phyloP scores from a whole-genome alignment of 768 basidiomycete species.

The Tulasnella sp. region DNA sequence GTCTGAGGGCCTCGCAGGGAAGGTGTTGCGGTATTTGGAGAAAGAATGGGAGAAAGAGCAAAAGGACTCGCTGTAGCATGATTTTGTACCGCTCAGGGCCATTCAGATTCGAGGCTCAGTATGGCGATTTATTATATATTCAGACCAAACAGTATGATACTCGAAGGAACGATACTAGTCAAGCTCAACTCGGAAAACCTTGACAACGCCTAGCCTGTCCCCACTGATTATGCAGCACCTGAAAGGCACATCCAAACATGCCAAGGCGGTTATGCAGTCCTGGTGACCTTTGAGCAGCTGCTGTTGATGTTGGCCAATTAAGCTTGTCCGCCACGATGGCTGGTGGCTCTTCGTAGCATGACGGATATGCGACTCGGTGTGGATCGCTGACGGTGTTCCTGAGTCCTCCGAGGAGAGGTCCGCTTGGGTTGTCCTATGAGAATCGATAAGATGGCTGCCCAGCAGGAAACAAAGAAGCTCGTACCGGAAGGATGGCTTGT shows the following conservation, averaged over 20 bases:
- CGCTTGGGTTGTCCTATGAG: constrained; percentile 7
- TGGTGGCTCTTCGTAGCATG: constrained; percentile 47
- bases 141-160: neutral
- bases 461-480: constrained; percentile 4
- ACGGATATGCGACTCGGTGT: constrained; percentile 17
- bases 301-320: constrained; percentile 77
- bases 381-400: constrained; percentile 1
- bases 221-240: constrained; percentile 87
- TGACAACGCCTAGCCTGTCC: constrained; percentile 81
- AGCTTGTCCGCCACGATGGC: constrained; percentile 63
- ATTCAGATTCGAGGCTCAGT: neutral
- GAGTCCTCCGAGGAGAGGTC: neutral
- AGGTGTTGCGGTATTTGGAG: constrained; percentile 33
- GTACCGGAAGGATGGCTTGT: constrained; percentile 71
- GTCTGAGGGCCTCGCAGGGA: constrained; percentile 54
- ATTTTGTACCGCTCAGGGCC: neutral
- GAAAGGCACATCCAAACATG: constrained; percentile 87
- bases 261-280: constrained; percentile 79
- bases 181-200: constrained; percentile 51
- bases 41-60: constrained; percentile 14
- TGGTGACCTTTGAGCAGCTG: constrained; percentile 80
- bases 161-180: neutral
- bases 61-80: neutral
- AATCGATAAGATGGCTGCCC: neutral
- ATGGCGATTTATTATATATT: neutral